Percentiles rank a stretch among this genome's conserved stretches.
Evolutionary conservation across 2,329 filamentous ascomycete species (phyloP).

Genomic region (Claviceps maximensis): DNA sequence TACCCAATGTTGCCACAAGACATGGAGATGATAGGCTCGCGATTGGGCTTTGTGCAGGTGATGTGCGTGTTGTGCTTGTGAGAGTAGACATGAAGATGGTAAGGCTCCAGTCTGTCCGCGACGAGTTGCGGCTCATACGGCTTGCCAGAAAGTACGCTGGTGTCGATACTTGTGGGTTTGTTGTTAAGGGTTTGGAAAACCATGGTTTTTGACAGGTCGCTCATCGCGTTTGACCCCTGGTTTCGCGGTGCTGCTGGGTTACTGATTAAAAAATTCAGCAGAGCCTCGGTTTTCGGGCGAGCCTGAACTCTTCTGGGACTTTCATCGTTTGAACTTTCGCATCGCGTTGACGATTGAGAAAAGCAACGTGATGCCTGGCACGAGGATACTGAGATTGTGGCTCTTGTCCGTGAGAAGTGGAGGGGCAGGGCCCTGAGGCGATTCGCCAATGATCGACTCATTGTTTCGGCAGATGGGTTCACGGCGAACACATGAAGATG

Average conservation of each 20-base stretch:
- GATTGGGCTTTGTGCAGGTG: slow-evolving; percentile 72
- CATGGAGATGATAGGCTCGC: slow-evolving; percentile 65
- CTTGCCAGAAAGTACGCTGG: slow-evolving; percentile 16
- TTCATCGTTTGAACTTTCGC: slow-evolving; percentile 13
- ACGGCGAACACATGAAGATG: background rate
- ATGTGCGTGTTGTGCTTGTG: slow-evolving; percentile 94
- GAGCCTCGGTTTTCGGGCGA: slow-evolving; percentile 15
- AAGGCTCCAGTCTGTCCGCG: slow-evolving; percentile 43
- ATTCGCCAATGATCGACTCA: slow-evolving; percentile 30
- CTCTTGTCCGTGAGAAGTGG: slow-evolving; percentile 14
- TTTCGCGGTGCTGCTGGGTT: slow-evolving; percentile 9
- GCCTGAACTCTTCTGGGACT: slow-evolving; percentile 11
- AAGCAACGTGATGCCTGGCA: slow-evolving; percentile 20
- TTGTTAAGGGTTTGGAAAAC: slow-evolving; percentile 25
- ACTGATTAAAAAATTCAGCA: slow-evolving; percentile 24
- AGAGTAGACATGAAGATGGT: slow-evolving; percentile 76
- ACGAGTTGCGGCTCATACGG: slow-evolving; percentile 12
- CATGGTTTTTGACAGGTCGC: slow-evolving; percentile 23
- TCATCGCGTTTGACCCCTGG: slow-evolving; percentile 18
- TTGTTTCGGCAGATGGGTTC: slow-evolving; percentile 15
- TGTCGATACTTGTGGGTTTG: slow-evolving; percentile 20
- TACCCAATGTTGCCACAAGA: slow-evolving; percentile 88
- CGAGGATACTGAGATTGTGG: slow-evolving; percentile 10
- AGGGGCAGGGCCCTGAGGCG: slow-evolving; percentile 29
- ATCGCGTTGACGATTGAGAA: slow-evolving; percentile 24